phyloP scores from a whole-genome alignment of 768 basidiomycete genomes.

The Zangia roseola region DNA sequence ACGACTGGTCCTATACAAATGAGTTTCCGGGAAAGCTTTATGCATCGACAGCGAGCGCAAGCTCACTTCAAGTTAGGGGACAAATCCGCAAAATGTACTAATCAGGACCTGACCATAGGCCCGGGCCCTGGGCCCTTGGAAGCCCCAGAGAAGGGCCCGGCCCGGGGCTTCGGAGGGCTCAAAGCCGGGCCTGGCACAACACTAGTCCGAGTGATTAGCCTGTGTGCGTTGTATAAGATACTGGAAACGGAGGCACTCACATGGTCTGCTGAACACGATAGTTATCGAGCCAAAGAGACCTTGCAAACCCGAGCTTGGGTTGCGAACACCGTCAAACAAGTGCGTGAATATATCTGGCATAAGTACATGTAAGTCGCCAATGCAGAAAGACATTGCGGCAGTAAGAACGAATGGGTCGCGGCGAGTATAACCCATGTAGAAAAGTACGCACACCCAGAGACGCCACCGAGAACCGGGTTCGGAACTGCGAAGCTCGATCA shows the following conservation, averaged over 20 bases:
- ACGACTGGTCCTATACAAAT: too few relatives aligned
- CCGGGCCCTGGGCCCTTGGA: too few relatives aligned
- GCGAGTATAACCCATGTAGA: constrained; percentile 58
- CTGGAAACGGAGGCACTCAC: constrained; percentile 41
- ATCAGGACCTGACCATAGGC: too few relatives aligned
- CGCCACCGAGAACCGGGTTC: constrained; percentile 75
- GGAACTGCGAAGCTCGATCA: constrained; percentile 46
- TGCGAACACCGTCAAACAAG: constrained; percentile 61
- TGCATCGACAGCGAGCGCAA: too few relatives aligned
- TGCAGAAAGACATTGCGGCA: constrained; percentile 64
- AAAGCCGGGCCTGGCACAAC: too few relatives aligned
- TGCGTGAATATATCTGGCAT: constrained; percentile 63
- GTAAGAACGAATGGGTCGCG: constrained; percentile 69
- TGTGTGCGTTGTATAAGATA: too few relatives aligned
- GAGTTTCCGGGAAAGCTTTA: too few relatives aligned
- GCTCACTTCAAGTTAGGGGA: too few relatives aligned
- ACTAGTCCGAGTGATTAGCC: background rate
- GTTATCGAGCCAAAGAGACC: constrained; percentile 78
- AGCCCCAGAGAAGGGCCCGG: too few relatives aligned
- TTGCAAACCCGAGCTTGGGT: constrained; percentile 52
- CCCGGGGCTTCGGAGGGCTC: too few relatives aligned
- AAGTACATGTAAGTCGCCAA: constrained; percentile 73
- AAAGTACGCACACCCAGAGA: constrained; percentile 68
- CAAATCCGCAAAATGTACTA: too few relatives aligned
- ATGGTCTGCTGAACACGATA: constrained; percentile 79